Percentiles rank a stretch among this genome's conserved stretches.
phyloP scores from a whole-genome alignment of 2,329 filamentous ascomycete genomes.

The Pseudogymnoascus sp. region DNA sequence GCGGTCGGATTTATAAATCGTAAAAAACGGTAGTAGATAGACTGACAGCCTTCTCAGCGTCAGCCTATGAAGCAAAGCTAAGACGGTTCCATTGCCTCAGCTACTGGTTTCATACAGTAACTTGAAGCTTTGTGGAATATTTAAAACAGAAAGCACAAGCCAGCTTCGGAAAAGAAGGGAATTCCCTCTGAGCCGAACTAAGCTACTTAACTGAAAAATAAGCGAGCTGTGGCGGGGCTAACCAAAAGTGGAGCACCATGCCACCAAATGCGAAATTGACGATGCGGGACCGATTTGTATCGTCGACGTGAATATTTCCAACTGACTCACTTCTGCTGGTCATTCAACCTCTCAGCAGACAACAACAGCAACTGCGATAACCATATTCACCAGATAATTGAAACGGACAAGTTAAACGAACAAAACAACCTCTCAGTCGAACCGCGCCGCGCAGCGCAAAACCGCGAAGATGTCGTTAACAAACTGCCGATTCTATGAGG shows the following conservation, averaged over 20 bases:
- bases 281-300: conserved; percentile 10
- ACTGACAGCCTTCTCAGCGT: conserved; percentile 5
- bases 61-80: conserved; percentile 5
- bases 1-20: background rate
- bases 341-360: conserved; percentile 7
- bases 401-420: background rate
- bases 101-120: conserved; percentile 4
- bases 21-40: background rate
- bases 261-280: conserved; percentile 10
- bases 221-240: conserved; percentile 7
- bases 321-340: conserved; percentile 7
- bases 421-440: conserved; percentile 6
- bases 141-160: conserved; percentile 3
- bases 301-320: conserved; percentile 8
- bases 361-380: background rate
- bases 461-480: conserved; percentile 81
- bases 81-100: conserved; percentile 8
- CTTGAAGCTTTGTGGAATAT: conserved; percentile 6
- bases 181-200: background rate
- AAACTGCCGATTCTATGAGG: conserved; percentile 95
- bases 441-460: conserved; percentile 9
- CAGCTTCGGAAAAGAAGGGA: conserved; percentile 5
- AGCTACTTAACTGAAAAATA: conserved; percentile 7
- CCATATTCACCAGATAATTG: background rate
- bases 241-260: conserved; percentile 9